These are phyloP conservation scores for Actinomucor elegans DNA, from an alignment of 371 early-diverging fungal species.

Conservation along the genomic window DNA sequence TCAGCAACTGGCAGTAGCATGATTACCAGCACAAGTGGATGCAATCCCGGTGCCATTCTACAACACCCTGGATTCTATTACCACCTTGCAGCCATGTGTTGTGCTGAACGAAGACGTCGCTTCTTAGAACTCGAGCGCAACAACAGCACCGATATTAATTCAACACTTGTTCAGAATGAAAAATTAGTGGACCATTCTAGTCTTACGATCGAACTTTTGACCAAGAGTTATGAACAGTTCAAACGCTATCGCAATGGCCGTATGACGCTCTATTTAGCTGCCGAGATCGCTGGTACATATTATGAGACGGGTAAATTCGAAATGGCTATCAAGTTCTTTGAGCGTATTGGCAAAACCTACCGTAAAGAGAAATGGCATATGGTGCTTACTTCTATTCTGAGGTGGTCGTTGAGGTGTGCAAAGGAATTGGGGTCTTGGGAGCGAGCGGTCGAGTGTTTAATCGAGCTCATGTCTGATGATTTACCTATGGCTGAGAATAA, in stretches of 20 bases:
- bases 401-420: conserved; percentile 73
- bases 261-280: conserved; percentile 83
- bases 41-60: conserved; percentile 65
- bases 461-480: conserved; percentile 67
- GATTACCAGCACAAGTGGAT: conserved; percentile 23
- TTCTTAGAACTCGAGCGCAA: conserved; percentile 48
- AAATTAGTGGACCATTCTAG: conserved; percentile 65
- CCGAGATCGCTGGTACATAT: conserved; percentile 86
- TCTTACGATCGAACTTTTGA: conserved; percentile 75
- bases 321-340: conserved; percentile 88
- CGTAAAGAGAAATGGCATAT: conserved; percentile 83
- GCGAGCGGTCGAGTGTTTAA: conserved; percentile 62
- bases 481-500: conserved; percentile 45
- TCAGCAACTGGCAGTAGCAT: neutral
- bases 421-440: conserved; percentile 66
- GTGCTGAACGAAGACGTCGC: conserved; percentile 69
- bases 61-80: conserved; percentile 90
- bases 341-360: conserved; percentile 85
- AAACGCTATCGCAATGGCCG: conserved; percentile 71
- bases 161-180: conserved; percentile 31
- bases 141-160: neutral
- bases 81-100: conserved; percentile 75
- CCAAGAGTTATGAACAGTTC: conserved; percentile 88
- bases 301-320: conserved; percentile 76
- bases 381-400: conserved; percentile 68